Base-by-base conservation (phyloP, 129 eudicot species). In the Oenanthe sinensis region DNA sequence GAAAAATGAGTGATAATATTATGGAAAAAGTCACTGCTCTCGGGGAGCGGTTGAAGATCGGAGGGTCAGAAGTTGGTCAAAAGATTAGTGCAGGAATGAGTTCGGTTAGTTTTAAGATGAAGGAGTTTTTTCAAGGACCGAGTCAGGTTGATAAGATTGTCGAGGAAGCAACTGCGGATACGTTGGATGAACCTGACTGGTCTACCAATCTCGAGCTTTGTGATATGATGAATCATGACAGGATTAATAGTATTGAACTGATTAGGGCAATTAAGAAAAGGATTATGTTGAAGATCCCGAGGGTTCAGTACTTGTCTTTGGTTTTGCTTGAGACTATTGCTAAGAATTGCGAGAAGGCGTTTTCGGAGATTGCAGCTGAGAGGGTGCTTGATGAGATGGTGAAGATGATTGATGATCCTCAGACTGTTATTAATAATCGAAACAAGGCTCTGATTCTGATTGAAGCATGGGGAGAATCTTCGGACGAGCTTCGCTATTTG, bases 351-450 rank as follows among this genome's bases (percentile, higher is more conserved):
- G 99, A 96, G 77, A 96, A 90, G 87, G 99, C 95, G 7, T 96
- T 96, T 84, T 86, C 99, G 1, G 99, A 95, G 78, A 91, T 95
- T 69, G 99, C 97, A 26, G 96, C 95, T 3, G 97, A 95, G 89
- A 90, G 97, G 88, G 91, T 95, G 52, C 92, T 95, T 80, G 99
- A 95, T 83, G 99, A 95, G 83, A 92, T 95, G 97, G 97, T 95
- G 80, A 95, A 92, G 90, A 40, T 95, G 84, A 90, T 95, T 81
- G 99, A 95, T 88, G 99, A 95, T 76, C 99, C 99, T 8, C 94
- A 87, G 82, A 92, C 99, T 40, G 92, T 96, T 78, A 91, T 92
- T 42, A 90, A 90, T 76, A 96, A 96, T 71, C 89, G 99, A 46
- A 92, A 96, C 78, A 96, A 96, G 83, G 97, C 95, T 42, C 81